A percentile compares a stretch with the other conserved stretches of the same genome.
phyloP scores from a whole-genome alignment of 2,329 filamentous ascomycete species.

The Exophiala viscosa region DNA sequence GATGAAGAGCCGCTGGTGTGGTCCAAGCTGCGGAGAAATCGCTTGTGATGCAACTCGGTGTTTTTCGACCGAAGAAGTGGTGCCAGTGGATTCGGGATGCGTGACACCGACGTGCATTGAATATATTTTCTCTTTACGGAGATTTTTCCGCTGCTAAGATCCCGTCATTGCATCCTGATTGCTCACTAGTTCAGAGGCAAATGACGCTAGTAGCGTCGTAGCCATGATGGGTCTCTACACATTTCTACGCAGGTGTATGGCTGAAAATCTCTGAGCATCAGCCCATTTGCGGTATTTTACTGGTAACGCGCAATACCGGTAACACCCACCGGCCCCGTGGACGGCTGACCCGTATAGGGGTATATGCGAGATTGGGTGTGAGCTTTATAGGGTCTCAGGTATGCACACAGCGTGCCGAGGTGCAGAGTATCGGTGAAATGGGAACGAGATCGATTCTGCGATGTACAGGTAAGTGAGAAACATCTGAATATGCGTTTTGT shows the following conservation, averaged over 20 bases:
- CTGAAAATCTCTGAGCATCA: too few relatives aligned
- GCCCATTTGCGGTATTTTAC: background rate
- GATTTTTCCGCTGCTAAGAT: background rate
- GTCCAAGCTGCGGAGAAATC: constrained; percentile 4
- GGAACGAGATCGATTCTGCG: too few relatives aligned
- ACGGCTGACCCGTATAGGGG: background rate
- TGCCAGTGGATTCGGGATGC: background rate
- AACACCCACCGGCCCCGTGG: background rate
- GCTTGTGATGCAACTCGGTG: background rate
- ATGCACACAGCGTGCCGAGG: background rate
- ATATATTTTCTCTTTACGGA: background rate
- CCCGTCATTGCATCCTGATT: background rate
- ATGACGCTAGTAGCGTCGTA: background rate
- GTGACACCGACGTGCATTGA: too few relatives aligned
- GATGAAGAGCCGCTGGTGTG: background rate
- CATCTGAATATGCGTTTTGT: too few relatives aligned
- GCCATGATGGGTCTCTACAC: background rate
- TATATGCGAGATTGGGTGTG: background rate
- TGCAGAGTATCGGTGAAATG: too few relatives aligned
- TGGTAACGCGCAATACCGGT: background rate
- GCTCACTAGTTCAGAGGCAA: background rate
- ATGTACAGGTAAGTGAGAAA: too few relatives aligned
- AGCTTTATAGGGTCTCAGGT: background rate
- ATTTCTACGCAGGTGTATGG: too few relatives aligned
- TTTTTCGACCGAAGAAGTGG: background rate